phyloP scores from a whole-genome alignment of 805 yeast species.

The Metschnikowia vanudenii region DNA sequence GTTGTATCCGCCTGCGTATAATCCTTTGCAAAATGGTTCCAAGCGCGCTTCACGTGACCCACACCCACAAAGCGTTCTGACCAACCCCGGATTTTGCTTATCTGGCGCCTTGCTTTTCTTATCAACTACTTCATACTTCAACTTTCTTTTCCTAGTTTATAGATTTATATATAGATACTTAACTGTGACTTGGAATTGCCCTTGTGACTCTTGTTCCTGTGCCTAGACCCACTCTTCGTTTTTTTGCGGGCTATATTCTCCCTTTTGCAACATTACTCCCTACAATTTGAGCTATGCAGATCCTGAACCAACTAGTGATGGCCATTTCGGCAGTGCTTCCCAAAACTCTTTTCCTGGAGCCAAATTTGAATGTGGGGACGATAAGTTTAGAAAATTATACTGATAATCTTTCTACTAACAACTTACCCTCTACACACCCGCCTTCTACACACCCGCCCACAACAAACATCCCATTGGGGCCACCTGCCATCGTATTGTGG shows the following conservation, averaged over 20 bases:
- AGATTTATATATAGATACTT: too few relatives aligned
- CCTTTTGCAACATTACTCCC: background rate
- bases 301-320: conserved; percentile 8
- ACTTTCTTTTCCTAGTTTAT: background rate
- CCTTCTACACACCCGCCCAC: background rate
- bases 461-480: background rate
- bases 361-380: background rate
- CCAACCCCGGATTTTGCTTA: too few relatives aligned
- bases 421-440: background rate
- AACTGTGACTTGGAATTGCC: too few relatives aligned
- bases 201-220: too few relatives aligned
- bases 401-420: too few relatives aligned
- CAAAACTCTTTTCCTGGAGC: background rate
- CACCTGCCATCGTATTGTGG: conserved; percentile 64
- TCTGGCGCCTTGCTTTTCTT: background rate
- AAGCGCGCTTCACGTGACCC: background rate
- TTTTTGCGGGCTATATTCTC: too few relatives aligned
- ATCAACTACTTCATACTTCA: too few relatives aligned
- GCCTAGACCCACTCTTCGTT: too few relatives aligned
- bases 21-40: background rate
- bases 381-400: background rate
- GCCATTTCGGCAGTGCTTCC: conserved; percentile 7
- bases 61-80: too few relatives aligned
- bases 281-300: conserved; percentile 1
- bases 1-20: background rate